Percentiles rank a stretch among this genome's conserved stretches.
Conservation (phyloP, 2,329 filamentous ascomycete species). For the Penicillium crustosum region DNA sequence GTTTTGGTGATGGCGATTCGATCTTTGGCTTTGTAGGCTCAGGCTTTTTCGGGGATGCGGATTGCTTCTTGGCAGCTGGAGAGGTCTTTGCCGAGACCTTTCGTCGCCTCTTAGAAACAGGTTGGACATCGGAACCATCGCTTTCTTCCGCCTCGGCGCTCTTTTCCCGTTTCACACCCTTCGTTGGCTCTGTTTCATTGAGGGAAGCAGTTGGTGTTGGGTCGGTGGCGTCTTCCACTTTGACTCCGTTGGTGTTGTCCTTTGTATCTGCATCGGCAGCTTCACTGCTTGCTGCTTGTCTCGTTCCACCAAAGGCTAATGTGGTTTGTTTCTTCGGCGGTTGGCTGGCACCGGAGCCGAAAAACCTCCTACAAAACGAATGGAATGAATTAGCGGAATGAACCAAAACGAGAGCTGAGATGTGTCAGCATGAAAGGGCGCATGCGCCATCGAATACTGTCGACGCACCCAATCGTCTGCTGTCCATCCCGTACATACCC, state of each 20-base stretch:
- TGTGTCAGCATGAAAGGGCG: constrained; percentile 2
- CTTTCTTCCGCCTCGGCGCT: constrained; percentile 44
- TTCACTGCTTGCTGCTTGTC: constrained; percentile 40
- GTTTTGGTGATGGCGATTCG: constrained; percentile 25
- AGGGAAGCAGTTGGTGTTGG: constrained; percentile 6
- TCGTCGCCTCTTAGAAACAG: constrained; percentile 56
- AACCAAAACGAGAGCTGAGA: background rate
- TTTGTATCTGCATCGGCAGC: constrained; percentile 27
- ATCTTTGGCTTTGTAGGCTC: constrained; percentile 18
- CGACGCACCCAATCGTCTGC: constrained; percentile 68
- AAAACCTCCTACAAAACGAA: constrained; percentile 70
- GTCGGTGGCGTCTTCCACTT: constrained; percentile 16
- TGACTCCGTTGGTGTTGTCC: constrained; percentile 14
- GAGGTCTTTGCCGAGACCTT: constrained; percentile 40
- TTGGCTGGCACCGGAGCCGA: constrained; percentile 63
- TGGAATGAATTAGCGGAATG: constrained; percentile 5
- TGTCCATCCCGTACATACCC: constrained; percentile 81
- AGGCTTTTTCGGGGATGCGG: constrained; percentile 23
- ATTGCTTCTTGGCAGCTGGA: constrained; percentile 26
- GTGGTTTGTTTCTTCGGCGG: constrained; percentile 72
- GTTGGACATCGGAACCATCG: constrained; percentile 59
- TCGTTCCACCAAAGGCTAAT: constrained; percentile 67
- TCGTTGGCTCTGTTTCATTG: constrained; percentile 18
- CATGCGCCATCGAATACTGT: constrained; percentile 10
- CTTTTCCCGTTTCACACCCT: constrained; percentile 41